A percentile compares a stretch with the other conserved stretches of the same genome.
These are phyloP conservation scores for Plasmodium sp. DNA, from an alignment of 169 alveolate species.

Conservation along the genomic window DNA sequence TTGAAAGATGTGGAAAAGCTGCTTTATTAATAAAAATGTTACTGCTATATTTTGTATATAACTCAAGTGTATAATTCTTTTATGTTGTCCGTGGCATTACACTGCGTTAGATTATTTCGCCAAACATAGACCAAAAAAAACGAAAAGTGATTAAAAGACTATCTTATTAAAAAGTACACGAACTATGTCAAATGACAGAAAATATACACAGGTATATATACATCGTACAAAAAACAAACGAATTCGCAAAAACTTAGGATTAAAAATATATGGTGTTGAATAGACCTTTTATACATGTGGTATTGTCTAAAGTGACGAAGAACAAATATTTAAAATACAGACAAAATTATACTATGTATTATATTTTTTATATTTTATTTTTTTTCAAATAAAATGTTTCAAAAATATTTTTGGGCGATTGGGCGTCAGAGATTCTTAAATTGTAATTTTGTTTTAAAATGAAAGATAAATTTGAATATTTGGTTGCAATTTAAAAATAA, in stretches of 20 bases:
- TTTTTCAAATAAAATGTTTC: slow-evolving; percentile 1
- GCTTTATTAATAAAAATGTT: background rate
- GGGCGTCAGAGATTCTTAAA: background rate
- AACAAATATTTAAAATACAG: background rate
- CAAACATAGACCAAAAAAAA: background rate
- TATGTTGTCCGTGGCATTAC: background rate
- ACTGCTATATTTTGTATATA: background rate
- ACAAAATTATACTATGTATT: background rate
- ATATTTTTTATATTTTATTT: background rate
- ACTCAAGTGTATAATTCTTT: background rate
- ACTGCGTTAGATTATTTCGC: background rate
- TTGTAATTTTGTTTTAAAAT: background rate
- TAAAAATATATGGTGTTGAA: background rate
- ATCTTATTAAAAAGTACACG: background rate
- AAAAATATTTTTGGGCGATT: background rate
- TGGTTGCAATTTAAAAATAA: background rate
- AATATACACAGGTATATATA: background rate
- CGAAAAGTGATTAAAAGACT: background rate
- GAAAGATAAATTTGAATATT: background rate
- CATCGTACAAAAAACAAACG: background rate
- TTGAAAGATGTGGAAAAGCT: background rate
- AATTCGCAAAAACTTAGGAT: background rate
- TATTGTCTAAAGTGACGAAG: background rate
- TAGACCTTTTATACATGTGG: background rate
- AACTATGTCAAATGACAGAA: background rate